Conservation (phyloP, 257 asterid species). For the Datura wrightii region DNA sequence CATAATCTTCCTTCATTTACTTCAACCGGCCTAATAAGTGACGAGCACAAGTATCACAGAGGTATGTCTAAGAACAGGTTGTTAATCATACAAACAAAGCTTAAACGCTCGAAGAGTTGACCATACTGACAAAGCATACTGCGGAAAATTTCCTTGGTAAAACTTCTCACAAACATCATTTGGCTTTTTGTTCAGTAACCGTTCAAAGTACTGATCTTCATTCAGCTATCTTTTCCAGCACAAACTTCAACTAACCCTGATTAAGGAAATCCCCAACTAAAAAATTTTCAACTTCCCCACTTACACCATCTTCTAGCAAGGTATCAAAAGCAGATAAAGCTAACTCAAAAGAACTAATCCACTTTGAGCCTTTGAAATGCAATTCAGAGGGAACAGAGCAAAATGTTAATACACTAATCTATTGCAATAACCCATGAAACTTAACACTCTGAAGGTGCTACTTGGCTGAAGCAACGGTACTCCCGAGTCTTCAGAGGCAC, state of each 20-base stretch:
- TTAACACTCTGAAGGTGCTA: conserved; percentile 17
- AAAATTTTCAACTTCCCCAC: neutral
- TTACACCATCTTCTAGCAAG: neutral
- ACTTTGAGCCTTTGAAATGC: conserved; percentile 19
- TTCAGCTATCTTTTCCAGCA: neutral
- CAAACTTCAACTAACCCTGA: conserved; percentile 5
- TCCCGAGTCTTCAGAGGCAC: conserved; percentile 8
- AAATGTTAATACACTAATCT: conserved; percentile 3
- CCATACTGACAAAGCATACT: neutral
- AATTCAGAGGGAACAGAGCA: neutral
- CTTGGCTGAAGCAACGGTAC: conserved; percentile 4
- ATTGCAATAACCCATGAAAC: conserved; percentile 13
- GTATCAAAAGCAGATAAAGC: conserved; percentile 25
- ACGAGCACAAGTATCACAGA: neutral
- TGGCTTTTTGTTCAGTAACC: conserved; percentile 10
- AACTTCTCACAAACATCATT: conserved; percentile 1
- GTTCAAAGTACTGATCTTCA: conserved; percentile 18
- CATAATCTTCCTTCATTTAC: neutral
- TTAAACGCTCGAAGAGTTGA: neutral
- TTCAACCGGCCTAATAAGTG: neutral
- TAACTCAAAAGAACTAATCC: conserved; percentile 15
- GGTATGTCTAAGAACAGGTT: neutral
- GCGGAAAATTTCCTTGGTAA: neutral
- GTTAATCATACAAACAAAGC: neutral
- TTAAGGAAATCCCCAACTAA: neutral